Conservation (phyloP, 2,329 filamentous ascomycete genomes). For the Pseudocercospora pini-densiflorae region DNA sequence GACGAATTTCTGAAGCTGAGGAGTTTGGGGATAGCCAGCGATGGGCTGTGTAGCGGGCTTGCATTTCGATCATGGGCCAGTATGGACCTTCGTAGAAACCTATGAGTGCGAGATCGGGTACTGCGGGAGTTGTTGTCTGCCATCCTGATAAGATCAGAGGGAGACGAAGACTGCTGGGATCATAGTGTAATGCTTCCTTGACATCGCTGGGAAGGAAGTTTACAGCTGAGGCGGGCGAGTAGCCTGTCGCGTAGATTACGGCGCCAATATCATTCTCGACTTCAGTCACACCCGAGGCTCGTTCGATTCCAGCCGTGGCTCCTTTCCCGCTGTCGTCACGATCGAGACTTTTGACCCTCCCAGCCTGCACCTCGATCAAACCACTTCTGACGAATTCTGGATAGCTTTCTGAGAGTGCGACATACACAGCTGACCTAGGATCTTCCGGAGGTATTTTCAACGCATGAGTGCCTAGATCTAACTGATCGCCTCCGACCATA, state of each 20-base stretch:
- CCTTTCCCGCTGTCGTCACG: conserved; percentile 24
- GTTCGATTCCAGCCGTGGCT: conserved; percentile 14
- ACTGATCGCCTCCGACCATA: conserved; percentile 53
- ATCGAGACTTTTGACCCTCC: conserved; percentile 37
- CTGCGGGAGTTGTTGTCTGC: conserved; percentile 49
- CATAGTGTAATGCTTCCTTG: conserved; percentile 62
- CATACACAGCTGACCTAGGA: conserved; percentile 40
- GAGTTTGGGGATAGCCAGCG: conserved; percentile 59
- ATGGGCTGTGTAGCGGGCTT: conserved; percentile 69
- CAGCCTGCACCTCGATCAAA: conserved; percentile 45
- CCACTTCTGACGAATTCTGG: conserved; percentile 73
- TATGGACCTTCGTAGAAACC: conserved; percentile 85
- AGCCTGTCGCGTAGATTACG: conserved; percentile 77
- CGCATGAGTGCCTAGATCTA: conserved; percentile 37
- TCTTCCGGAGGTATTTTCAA: conserved; percentile 28
- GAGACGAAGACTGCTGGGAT: conserved; percentile 58
- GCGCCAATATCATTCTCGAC: conserved; percentile 63
- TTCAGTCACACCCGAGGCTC: conserved; percentile 1
- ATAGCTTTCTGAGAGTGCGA: conserved; percentile 75
- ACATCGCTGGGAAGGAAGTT: conserved; percentile 65
- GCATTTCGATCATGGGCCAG: conserved; percentile 88
- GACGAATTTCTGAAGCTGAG: conserved; percentile 4
- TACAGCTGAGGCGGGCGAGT: conserved; percentile 66
- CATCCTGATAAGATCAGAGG: conserved; percentile 67
- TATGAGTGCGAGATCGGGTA: conserved; percentile 74